These are phyloP conservation scores for Leccinum solheimii DNA, from an alignment of 1,284 basidiomycete genomes.

Conservation along the genomic window DNA sequence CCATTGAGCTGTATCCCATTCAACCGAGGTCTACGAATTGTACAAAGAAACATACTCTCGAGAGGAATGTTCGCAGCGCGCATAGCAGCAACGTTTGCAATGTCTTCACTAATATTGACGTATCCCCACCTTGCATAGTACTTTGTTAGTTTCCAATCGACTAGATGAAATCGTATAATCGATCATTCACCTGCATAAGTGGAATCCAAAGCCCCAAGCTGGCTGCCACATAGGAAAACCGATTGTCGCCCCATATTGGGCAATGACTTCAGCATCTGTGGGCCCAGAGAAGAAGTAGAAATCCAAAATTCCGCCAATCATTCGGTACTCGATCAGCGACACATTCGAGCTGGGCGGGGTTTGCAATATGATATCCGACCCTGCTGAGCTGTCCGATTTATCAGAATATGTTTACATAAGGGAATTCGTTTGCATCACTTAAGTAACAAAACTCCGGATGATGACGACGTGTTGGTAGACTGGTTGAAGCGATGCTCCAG, in stretches of 20 bases:
- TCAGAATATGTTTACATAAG: background rate
- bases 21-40: background rate
- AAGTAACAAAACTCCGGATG: constrained; percentile 71
- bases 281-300: constrained; percentile 75
- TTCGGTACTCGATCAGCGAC: constrained; percentile 64
- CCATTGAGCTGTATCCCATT: constrained; percentile 6
- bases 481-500: constrained; percentile 62
- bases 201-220: constrained; percentile 70
- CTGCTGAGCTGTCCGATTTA: constrained; percentile 42
- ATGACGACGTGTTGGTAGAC: constrained; percentile 48
- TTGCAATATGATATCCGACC: constrained; percentile 63
- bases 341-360: constrained; percentile 51
- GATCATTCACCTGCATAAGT: constrained; percentile 55
- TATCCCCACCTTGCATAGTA: constrained; percentile 52
- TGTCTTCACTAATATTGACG: constrained; percentile 45
- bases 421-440: constrained; percentile 38
- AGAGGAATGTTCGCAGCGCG: constrained; percentile 62
- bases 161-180: background rate
- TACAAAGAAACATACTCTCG: constrained; percentile 46
- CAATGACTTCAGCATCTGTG: constrained; percentile 58
- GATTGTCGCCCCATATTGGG: constrained; percentile 63
- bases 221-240: constrained; percentile 70
- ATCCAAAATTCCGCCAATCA: constrained; percentile 65
- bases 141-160: background rate
- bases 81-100: constrained; percentile 58